Percentiles rank a stretch among this genome's conserved stretches.
Conservation (phyloP, 139 green algal genomes). For the Coelastrella sp. region DNA sequence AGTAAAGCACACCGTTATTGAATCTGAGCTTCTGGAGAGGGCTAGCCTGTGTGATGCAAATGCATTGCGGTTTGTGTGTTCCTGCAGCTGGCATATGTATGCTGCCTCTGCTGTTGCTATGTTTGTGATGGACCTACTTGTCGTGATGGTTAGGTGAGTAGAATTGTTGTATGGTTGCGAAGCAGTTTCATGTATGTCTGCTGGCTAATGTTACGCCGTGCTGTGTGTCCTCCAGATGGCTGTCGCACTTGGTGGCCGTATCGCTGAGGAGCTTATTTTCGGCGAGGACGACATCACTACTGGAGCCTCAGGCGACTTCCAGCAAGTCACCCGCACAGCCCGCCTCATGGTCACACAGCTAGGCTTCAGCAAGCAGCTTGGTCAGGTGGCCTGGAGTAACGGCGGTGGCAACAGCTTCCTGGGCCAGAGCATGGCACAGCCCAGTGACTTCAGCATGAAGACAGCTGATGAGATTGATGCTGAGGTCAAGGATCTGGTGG, state of each 20-base stretch:
- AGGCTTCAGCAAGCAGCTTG: conserved; percentile 94
- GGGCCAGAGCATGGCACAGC: conserved; percentile 86
- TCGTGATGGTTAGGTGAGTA: no score
- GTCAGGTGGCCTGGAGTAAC: conserved; percentile 86
- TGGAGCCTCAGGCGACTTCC: conserved; percentile 93
- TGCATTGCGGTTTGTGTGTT: no score
- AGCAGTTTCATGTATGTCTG: no score
- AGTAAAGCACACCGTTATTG: no score
- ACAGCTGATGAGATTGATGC: conserved; percentile 95
- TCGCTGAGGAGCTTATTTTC: conserved; percentile 99
- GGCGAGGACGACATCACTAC: conserved; percentile 98
- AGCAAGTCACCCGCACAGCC: conserved; percentile 88
- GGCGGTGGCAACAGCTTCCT: conserved; percentile 89
- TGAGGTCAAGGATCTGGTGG: conserved; percentile 93
- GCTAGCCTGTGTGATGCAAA: no score
- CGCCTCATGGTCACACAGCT: conserved; percentile 97
- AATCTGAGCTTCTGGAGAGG: no score
- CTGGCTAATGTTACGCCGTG: no score
- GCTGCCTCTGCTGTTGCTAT: no score
- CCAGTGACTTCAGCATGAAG: conserved; percentile 83
- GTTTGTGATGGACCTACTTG: no score
- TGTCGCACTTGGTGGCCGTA: conserved; percentile 92
- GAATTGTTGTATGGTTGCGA: no score
- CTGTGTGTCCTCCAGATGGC: conserved; percentile 81
- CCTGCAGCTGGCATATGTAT: no score